phyloP scores from a whole-genome alignment of 495 filamentous ascomycete species.

The Cryomyces antarcticus region DNA sequence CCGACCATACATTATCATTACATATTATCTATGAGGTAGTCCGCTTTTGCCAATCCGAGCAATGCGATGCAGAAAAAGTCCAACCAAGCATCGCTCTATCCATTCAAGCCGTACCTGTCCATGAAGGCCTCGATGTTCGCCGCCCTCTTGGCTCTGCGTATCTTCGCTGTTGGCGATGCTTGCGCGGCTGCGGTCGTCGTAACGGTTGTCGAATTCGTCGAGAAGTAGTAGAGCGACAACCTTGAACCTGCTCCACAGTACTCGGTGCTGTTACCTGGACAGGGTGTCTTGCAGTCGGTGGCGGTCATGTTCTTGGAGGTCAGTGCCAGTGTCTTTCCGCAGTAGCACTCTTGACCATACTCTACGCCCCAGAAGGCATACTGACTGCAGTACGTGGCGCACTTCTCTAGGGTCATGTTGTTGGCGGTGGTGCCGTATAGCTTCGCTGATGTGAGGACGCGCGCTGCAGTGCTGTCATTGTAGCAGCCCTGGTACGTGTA shows the following conservation, averaged over 20 bases:
- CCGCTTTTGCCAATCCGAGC: not conserved
- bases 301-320: not conserved
- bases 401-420: constrained; percentile 9
- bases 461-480: constrained; percentile 1
- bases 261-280: not conserved
- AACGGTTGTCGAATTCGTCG: not conserved
- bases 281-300: not conserved
- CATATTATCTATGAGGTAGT: not conserved
- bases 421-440: not conserved
- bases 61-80: not conserved
- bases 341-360: constrained; percentile 8
- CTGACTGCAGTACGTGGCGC: constrained; percentile 4
- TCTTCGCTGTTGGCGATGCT: not conserved
- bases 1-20: not conserved
- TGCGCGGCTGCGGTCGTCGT: not conserved
- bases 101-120: not conserved
- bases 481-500: constrained; percentile 3
- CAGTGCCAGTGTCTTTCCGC: not conserved
- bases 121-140: not conserved
- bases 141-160: not conserved
- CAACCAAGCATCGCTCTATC: not conserved
- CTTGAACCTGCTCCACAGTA: not conserved
- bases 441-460: constrained; percentile 1
- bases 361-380: constrained; percentile 9
- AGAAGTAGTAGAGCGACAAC: not conserved